Evolutionary conservation across 768 basidiomycete genomes (phyloP), one percentile per base, ranked within the genome.

Genomic region (Omphalotus guepiniiformis): DNA sequence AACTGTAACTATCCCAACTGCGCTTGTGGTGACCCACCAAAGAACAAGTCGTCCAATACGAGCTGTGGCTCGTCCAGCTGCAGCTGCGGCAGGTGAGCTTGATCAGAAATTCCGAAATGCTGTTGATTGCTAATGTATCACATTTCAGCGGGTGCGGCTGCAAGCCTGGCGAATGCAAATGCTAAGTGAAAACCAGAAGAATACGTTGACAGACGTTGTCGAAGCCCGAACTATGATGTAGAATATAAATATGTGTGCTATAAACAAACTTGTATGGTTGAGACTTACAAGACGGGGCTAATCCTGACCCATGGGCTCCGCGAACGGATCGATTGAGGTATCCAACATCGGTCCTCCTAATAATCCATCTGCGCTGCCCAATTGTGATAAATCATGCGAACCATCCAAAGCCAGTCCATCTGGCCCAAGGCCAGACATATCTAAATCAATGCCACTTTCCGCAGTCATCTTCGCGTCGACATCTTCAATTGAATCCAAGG

Each of bases 291-390:
- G 30, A 34, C 11, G n/a, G n/a, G 30, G n/a, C n/a, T 9, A 9
- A 34, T 34, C 11, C n/a, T 9, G 30, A 9, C 30, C n/a, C n/a
- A n/a, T n/a, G n/a, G n/a, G n/a, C n/a, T n/a, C 48, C 26, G 63
- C 71, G 58, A 88, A 90, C 5, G 84, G 85, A 56, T 88, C 83
- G 1, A 58, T 72, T 13, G 67, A 66, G 41, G 74, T 64, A 60
- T 82, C 80, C 73, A 89, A 79, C 49, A 84, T 58, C 15, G 75
- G 62, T 1, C 77, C 80, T 12, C 79, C 85, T 27, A 86, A 68
- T 19, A 88, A 58, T 9, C 66, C 70, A 54, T 84, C 79, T 26
- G 63, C 62, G 2, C 59, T 52, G 35, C 79, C 77, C 49, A 88
- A 60, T 57, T 85, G 82, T 12, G 75, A 71, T 34, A 88, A 63